Evolutionary conservation across 768 basidiomycete species (phyloP), one percentile per base, ranked within the genome.

Genomic region (Glaciozyma antarctica): DNA sequence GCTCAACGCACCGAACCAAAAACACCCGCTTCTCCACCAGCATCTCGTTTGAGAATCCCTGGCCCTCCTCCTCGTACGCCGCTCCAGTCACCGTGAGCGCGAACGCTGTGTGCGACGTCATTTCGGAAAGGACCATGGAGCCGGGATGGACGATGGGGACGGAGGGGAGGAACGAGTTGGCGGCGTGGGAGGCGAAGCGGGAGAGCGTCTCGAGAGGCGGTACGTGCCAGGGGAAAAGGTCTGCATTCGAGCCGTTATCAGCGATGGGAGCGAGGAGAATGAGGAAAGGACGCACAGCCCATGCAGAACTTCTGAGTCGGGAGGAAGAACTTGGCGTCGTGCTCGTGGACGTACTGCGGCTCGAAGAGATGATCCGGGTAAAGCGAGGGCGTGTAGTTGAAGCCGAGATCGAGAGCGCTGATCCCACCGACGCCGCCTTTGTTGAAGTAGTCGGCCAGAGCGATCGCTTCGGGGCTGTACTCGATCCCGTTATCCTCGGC

Each of bases 1-100:
- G n/a, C 41, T 57, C 30, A 41, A 58, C 68, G 60, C 41, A 57
- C 47, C 63, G 30, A 19, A 70, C 63, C 24, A 70, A 47, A 48
- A 56, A 70, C 16, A 70, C 69, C 7, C 69, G 52, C 54, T 70
- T 70, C 69, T 66, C 65, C 26, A 66, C 62, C 19, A 66, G 57
- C 69, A 70, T 70, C 61, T 70, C 69, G 56, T 67, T 67, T 28
- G 52, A 44, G 63, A 70, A 70, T 1, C 41, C 38, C 34, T 70
- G 60, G 0, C 69, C 69, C 21, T 64, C 65, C 3, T 28, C 7
- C 53, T 60, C 60, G 60, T 67, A 70, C 16, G 63, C 63, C 1
- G 57, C 65, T 13, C 69, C 69, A 1, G 61, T 64, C 17, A 70
- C 61, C 0, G 63, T 70, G 13, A 70, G 28, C 0, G 65, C 69